Percentiles rank a stretch among this genome's conserved stretches.
These are phyloP conservation scores for Eurotiales sp. DNA, from an alignment of 2,329 filamentous ascomycete species.

Conservation along the genomic window DNA sequence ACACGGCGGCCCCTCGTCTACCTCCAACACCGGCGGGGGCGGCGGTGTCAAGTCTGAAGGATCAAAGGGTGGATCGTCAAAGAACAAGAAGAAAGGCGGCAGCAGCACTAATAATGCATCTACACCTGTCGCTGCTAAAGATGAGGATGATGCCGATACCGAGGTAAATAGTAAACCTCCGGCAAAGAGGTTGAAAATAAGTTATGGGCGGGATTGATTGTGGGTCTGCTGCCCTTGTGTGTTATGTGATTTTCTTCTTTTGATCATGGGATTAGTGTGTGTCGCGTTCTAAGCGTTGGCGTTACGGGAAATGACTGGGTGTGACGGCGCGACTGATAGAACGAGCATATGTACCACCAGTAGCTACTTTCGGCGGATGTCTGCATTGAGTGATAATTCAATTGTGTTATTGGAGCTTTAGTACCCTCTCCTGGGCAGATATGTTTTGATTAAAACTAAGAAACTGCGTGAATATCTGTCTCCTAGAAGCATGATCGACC, in stretches of 20 bases:
- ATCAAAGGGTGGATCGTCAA: conserved; percentile 25
- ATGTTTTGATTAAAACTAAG: too few species aligned
- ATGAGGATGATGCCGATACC: conserved; percentile 31
- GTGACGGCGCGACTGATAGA: neutral
- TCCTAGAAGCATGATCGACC: too few species aligned
- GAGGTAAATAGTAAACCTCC: conserved; percentile 34
- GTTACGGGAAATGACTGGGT: conserved; percentile 9
- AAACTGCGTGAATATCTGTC: too few species aligned
- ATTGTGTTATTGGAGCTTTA: neutral
- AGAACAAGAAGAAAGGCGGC: conserved; percentile 40
- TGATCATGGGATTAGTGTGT: conserved; percentile 3
- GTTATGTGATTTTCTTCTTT: neutral
- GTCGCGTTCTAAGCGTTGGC: conserved; percentile 13
- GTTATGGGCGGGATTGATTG: conserved; percentile 40
- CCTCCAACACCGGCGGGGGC: conserved; percentile 23
- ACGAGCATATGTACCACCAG: too few species aligned
- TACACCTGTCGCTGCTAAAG: conserved; percentile 19
- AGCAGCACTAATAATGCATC: conserved; percentile 16
- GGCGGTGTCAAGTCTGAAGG: conserved; percentile 18
- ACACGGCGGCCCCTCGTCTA: conserved; percentile 26
- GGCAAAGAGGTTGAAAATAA: conserved; percentile 44
- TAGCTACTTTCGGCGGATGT: too few species aligned
- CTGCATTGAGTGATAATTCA: too few species aligned
- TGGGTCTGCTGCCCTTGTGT: neutral
- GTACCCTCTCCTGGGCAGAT: too few species aligned